A percentile compares a stretch with the other conserved stretches of the same genome.
These are phyloP conservation scores for Penicillium frequentans DNA, from an alignment of 2,329 filamentous ascomycete species.

Conservation along the genomic window DNA sequence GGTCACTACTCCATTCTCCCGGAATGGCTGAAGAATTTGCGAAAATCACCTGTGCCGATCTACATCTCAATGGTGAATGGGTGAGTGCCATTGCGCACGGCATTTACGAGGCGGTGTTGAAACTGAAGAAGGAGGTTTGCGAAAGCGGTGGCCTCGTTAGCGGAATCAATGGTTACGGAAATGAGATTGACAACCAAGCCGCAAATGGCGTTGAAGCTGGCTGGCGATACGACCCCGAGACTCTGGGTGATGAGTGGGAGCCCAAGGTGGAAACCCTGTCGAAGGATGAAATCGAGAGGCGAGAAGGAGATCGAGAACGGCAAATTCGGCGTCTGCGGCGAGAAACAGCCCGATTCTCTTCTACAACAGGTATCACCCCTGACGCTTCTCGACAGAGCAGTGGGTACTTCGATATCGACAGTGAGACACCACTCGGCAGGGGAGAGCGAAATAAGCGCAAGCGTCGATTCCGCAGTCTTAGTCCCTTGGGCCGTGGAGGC, in stretches of 20 bases:
- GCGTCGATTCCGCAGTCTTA: conserved; percentile 83
- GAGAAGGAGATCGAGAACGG: conserved; percentile 89
- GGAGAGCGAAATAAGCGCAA: conserved; percentile 96
- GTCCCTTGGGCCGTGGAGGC: conserved; percentile 68
- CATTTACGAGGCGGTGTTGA: conserved; percentile 91
- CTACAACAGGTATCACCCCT: conserved; percentile 76
- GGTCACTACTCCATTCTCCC: conserved; percentile 88
- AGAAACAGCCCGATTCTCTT: conserved; percentile 90
- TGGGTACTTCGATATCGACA: conserved; percentile 61
- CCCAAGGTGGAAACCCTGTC: conserved; percentile 78
- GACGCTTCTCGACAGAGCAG: conserved; percentile 63
- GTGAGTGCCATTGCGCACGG: conserved; percentile 90
- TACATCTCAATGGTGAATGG: conserved; percentile 90
- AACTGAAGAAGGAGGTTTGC: conserved; percentile 93
- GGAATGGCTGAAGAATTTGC: conserved; percentile 92
- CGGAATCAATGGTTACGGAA: conserved; percentile 65
- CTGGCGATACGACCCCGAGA: conserved; percentile 93
- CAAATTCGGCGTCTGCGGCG: conserved; percentile 82
- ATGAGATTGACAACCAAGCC: conserved; percentile 84
- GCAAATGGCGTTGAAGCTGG: conserved; percentile 80
- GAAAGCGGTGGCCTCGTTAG: conserved; percentile 86
- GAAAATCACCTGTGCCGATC: conserved; percentile 85
- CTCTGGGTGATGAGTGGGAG: conserved; percentile 80
- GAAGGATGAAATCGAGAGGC: conserved; percentile 96
- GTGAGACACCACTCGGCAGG: conserved; percentile 81